These are phyloP conservation scores for Fusarium verticillioides DNA, from an alignment of 2,329 filamentous ascomycete genomes.

Conservation along the genomic window DNA sequence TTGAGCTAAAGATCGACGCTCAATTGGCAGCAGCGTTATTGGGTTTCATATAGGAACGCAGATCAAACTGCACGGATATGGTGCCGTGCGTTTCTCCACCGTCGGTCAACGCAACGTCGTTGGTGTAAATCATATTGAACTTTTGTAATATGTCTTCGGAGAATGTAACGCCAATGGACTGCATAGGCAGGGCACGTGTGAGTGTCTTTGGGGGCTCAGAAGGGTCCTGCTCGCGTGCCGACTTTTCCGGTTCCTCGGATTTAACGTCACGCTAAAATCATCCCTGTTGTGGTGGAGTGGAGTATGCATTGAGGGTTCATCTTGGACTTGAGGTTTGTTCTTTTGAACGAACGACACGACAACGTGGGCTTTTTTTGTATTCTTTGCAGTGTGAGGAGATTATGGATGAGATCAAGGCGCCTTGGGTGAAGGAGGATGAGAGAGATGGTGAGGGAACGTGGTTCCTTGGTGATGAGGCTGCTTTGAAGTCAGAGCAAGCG, in stretches of 20 bases:
- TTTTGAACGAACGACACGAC: background rate
- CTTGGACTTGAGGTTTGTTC: background rate
- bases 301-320: background rate
- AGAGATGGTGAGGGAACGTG: background rate
- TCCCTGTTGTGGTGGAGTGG: background rate
- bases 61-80: background rate
- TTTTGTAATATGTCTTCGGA: rapidly evolving
- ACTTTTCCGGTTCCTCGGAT: conserved; percentile 30
- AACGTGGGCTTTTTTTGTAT: background rate
- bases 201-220: background rate
- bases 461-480: background rate
- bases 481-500: background rate
- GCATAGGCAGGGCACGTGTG: conserved; percentile 26
- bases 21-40: background rate
- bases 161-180: conserved; percentile 26
- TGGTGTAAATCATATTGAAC: background rate
- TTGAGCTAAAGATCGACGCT: background rate
- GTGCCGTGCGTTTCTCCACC: conserved; percentile 23
- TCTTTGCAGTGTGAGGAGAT: background rate
- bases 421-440: background rate
- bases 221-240: conserved; percentile 27
- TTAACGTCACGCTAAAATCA: background rate
- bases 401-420: background rate
- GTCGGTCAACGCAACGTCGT: conserved; percentile 7
- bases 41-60: background rate